A percentile compares a stretch with the other conserved stretches of the same genome.
phyloP scores from a whole-genome alignment of 768 basidiomycete genomes.

The Russula compacta region DNA sequence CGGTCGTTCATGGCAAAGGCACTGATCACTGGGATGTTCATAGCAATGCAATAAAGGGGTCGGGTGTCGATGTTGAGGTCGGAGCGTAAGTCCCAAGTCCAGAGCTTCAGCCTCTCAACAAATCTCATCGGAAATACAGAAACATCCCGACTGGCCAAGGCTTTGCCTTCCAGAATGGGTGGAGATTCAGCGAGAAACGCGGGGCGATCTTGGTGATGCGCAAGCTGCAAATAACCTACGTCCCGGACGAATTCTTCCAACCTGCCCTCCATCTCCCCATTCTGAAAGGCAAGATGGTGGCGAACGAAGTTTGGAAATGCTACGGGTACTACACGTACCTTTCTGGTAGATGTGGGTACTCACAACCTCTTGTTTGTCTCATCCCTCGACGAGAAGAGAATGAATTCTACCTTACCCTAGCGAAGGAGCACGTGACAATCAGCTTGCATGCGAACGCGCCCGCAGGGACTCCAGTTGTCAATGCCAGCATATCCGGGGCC shows the following conservation, averaged over 20 bases:
- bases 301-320: not conserved
- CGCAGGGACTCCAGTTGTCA: not conserved
- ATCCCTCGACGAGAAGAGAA: not conserved
- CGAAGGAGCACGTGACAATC: not conserved
- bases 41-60: not conserved
- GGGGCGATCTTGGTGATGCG: slow-evolving; percentile 14
- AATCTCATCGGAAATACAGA: not conserved
- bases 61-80: not conserved
- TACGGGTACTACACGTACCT: slow-evolving; percentile 10
- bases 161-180: not conserved
- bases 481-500: not conserved
- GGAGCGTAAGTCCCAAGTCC: not conserved
- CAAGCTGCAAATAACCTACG: not conserved
- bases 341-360: not conserved
- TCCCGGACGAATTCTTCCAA: not conserved
- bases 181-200: slow-evolving; percentile 3
- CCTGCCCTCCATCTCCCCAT: not conserved
- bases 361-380: not conserved
- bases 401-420: not conserved
- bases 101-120: not conserved
- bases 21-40: not conserved
- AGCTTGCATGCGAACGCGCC: not conserved
- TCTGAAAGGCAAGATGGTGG: slow-evolving; percentile 1
- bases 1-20: not conserved
- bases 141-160: not conserved